Base-by-base conservation (phyloP, 306 rosid species). In the Prinsepia uniflora region DNA sequence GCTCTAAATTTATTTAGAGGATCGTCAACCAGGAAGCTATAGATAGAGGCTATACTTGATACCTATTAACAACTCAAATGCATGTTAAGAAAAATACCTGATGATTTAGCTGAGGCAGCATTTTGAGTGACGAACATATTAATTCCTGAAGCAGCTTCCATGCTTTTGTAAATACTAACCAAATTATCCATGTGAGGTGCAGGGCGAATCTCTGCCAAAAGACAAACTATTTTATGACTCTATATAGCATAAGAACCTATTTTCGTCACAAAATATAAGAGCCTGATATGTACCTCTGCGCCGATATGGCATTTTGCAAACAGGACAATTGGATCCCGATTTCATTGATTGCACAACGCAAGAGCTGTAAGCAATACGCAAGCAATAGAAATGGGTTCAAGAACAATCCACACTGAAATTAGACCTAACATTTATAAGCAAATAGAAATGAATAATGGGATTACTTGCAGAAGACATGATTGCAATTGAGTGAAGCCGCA, bases 381-480 rank as follows among this genome's bases (percentile, higher is more conserved):
- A 61, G 52, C 2, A 39, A 43, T 1, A 39, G 4, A 2, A 34
- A 46, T 10, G 39, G n/a, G 40, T 8, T 60, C 22, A 39, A 13
- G 53, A 0, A 18, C 8, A 34, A 41, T 69, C 52, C 15, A 9
- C 20, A 0, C n/a, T 22, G 4, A 57, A 66, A 43, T 7, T 15
- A 70, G 13, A 70, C 69, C 44, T 10, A 52, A 6, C 34, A 70
- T 54, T 6, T 3, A 24, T 5, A 49, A 14, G 17, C 57, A 36
- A 53, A 62, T 3, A 55, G 57, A 55, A 65, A 20, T 9, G 70
- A 18, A 63, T 36, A 20, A 42, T 13, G 15, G 12, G 8, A 80
- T 72, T 83, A 93, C 98, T 82, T 80, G 98, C 98, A 93, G 88
- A 93, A 93, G 17, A 87, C 81, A 78, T 90, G 98, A 58, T 90